These are phyloP conservation scores for Vitis hybrid DNA, from an alignment of 177 flowering plant genomes.

Conservation along the genomic window DNA sequence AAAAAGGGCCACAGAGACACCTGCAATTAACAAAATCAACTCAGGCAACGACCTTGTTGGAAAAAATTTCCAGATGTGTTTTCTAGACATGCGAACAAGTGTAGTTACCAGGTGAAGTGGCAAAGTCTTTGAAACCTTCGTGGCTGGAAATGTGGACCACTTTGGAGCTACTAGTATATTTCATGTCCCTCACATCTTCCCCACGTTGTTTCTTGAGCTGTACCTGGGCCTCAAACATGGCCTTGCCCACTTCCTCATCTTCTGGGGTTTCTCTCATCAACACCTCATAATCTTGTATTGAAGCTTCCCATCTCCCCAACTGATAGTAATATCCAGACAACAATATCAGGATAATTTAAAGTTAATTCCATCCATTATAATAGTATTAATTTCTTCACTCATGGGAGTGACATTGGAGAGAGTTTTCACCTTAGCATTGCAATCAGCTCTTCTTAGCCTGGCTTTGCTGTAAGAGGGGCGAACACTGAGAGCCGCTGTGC, in stretches of 20 bases:
- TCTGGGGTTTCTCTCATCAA: conserved; percentile 59
- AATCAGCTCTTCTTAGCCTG: conserved; percentile 78
- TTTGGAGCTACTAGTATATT: not conserved
- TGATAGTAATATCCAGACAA: conserved; percentile 11
- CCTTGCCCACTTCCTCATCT: conserved; percentile 54
- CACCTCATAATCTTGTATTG: conserved; percentile 71
- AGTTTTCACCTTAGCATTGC: conserved; percentile 71
- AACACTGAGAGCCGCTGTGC: conserved; percentile 61
- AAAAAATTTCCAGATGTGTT: too few species aligned
- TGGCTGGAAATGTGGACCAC: too few species aligned
- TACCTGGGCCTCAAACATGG: conserved; percentile 50
- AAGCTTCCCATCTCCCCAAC: conserved; percentile 80
- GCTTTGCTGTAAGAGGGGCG: conserved; percentile 78
- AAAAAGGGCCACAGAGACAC: too few species aligned
- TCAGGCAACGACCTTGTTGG: too few species aligned
- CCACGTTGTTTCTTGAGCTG: conserved; percentile 54
- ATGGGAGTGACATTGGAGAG: not conserved
- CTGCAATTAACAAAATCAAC: too few species aligned
- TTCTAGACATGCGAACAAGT: too few species aligned
- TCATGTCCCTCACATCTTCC: conserved; percentile 5
- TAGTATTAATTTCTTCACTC: too few species aligned
- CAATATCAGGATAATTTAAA: too few species aligned
- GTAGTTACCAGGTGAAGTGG: too few species aligned
- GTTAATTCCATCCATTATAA: too few species aligned
- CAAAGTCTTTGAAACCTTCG: too few species aligned